Percentiles rank a stretch among this genome's conserved stretches.
phyloP scores from a whole-genome alignment of 2,329 filamentous ascomycete genomes.

The Colletotrichum godetiae region DNA sequence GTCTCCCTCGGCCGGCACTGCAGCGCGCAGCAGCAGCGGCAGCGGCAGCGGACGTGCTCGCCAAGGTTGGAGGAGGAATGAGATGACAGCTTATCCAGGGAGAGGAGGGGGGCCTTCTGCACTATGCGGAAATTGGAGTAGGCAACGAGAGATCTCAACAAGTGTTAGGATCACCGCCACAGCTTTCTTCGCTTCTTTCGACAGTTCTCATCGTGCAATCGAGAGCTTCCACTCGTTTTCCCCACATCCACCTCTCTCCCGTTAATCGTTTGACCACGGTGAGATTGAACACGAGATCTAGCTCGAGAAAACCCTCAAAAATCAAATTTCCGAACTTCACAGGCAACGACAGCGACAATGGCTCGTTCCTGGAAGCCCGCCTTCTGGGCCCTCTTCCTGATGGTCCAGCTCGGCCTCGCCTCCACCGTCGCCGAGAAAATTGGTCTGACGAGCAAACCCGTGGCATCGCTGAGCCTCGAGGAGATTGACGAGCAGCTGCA shows the following conservation, averaged over 20 bases:
- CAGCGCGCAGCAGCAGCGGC: background rate
- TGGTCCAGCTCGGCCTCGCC: slow-evolving; percentile 31
- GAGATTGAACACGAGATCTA: background rate
- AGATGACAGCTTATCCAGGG: background rate
- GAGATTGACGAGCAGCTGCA: slow-evolving; percentile 82
- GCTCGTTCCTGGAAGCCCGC: slow-evolving; percentile 30
- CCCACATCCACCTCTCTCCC: background rate
- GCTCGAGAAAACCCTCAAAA: background rate
- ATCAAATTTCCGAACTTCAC: background rate
- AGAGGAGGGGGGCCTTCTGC: background rate
- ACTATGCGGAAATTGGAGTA: background rate
- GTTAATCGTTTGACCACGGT: background rate
- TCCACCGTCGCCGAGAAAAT: slow-evolving; percentile 31
- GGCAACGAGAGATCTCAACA: slow-evolving; percentile 5
- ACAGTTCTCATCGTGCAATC: background rate
- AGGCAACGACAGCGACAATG: background rate
- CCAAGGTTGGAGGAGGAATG: background rate
- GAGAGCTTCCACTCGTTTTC: background rate
- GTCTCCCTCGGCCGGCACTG: background rate
- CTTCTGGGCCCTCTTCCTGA: slow-evolving; percentile 31
- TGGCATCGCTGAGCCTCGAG: slow-evolving; percentile 61
- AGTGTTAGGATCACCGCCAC: slow-evolving; percentile 19
- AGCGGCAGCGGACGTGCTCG: background rate
- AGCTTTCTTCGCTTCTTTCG: background rate
- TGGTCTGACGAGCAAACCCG: slow-evolving; percentile 21